These are phyloP conservation scores for Primulina eburnea DNA, from an alignment of 257 asterid genomes.

Conservation along the genomic window DNA sequence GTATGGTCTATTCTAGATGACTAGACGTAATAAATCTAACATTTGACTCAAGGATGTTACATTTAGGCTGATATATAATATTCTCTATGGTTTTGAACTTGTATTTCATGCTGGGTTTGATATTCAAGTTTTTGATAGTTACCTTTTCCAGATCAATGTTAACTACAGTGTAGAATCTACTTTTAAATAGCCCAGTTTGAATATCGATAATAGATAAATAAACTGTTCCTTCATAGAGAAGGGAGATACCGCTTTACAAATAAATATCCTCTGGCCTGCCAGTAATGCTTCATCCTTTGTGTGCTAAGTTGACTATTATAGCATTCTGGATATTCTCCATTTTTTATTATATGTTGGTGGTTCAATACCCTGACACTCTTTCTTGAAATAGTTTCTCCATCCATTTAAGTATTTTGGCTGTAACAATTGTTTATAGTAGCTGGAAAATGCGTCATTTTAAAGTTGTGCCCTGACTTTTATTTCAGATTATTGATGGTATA, in stretches of 20 bases:
- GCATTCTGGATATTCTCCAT: conserved; percentile 13
- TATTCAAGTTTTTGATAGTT: too few relatives aligned
- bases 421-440: conserved; percentile 17
- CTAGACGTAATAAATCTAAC: neutral
- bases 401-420: conserved; percentile 17
- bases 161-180: neutral
- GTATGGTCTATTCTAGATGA: conserved; percentile 20
- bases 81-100: neutral
- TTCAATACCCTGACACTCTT: conserved; percentile 7
- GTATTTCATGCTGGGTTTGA: neutral
- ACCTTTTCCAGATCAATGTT: too few relatives aligned
- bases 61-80: conserved; percentile 15
- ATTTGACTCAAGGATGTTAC: conserved; percentile 13
- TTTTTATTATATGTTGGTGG: conserved; percentile 21
- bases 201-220: conserved; percentile 1
- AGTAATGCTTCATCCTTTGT: conserved; percentile 21
- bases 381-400: conserved; percentile 17
- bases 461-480: conserved; percentile 9
- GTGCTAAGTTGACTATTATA: conserved; percentile 14
- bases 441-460: conserved; percentile 12
- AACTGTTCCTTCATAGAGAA: neutral
- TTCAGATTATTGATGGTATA: conserved; percentile 11
- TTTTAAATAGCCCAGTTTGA: conserved; percentile 13
- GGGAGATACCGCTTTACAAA: conserved; percentile 7
- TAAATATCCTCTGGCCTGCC: conserved; percentile 10